Evolutionary conservation across 192 early-diverging fungal species (phyloP).

Genomic region (Coemansia sp.): DNA sequence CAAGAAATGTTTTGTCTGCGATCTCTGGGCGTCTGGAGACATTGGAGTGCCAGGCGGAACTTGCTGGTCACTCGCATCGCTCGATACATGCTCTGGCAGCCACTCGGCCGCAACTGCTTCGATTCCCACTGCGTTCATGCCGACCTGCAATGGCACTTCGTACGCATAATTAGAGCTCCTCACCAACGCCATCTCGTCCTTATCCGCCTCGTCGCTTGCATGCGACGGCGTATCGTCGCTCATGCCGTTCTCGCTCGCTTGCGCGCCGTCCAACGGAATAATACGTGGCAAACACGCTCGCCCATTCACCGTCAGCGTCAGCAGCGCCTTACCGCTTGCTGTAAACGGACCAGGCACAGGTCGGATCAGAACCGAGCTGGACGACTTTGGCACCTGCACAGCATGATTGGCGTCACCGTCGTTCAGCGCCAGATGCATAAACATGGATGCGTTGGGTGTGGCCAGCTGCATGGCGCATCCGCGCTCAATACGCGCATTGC

Average conservation of each 20-base stretch:
- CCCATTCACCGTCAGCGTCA: conserved; percentile 31
- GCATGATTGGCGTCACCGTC: conserved; percentile 35
- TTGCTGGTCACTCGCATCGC: conserved; percentile 42
- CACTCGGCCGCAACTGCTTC: conserved; percentile 39
- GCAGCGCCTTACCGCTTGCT: conserved; percentile 22
- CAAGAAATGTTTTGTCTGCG: conserved; percentile 18
- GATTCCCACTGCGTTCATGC: conserved; percentile 38
- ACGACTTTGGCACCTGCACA: conserved; percentile 22
- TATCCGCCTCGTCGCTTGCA: conserved; percentile 39
- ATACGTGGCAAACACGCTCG: conserved; percentile 33
- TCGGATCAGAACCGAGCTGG: conserved; percentile 28
- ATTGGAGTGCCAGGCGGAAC: conserved; percentile 31
- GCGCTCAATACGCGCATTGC: conserved; percentile 40
- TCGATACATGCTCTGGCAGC: conserved; percentile 18
- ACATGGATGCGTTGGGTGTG: conserved; percentile 42
- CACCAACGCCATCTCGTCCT: conserved; percentile 27
- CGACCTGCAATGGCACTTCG: conserved; percentile 34
- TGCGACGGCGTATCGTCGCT: conserved; percentile 37
- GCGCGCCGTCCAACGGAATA: conserved; percentile 11
- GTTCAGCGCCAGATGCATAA: conserved; percentile 37
- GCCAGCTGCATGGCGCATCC: conserved; percentile 36
- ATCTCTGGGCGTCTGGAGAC: conserved; percentile 2
- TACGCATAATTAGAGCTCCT: conserved; percentile 45
- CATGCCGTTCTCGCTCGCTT: conserved; percentile 13
- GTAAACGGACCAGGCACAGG: conserved; percentile 46